Percentiles rank a stretch among this genome's conserved stretches.
Evolutionary conservation across 495 filamentous ascomycete genomes (phyloP).

Genomic region (Aspergillus wentii): DNA sequence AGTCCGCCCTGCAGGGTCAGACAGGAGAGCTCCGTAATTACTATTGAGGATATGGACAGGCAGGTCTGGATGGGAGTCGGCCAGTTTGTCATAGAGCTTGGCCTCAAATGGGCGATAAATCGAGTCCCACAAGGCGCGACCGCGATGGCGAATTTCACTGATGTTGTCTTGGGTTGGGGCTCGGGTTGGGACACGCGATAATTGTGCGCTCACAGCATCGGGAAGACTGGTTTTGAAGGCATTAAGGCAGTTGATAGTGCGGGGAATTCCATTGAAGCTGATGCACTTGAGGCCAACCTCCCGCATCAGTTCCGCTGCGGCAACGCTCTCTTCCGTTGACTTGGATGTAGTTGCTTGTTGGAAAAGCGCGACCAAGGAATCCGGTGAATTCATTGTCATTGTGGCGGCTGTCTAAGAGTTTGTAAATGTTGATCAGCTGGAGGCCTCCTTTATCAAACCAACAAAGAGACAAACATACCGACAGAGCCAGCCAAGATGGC

Average conservation of each 20-base stretch:
- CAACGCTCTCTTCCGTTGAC: constrained; percentile 34
- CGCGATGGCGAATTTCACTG: constrained; percentile 45
- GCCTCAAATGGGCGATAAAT: constrained; percentile 68
- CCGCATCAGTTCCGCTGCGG: constrained; percentile 68
- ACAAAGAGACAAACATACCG: constrained; percentile 36
- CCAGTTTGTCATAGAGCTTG: constrained; percentile 63
- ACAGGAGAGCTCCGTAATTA: constrained; percentile 66
- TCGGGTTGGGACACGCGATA: constrained; percentile 48
- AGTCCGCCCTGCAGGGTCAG: constrained; percentile 57
- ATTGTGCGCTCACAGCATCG: constrained; percentile 28
- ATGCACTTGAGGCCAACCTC: constrained; percentile 80
- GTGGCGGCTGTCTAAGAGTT: constrained; percentile 63
- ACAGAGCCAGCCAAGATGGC: constrained; percentile 61
- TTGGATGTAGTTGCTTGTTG: constrained; percentile 39
- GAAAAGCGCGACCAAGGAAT: constrained; percentile 54
- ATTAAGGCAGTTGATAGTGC: constrained; percentile 71
- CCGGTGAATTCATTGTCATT: constrained; percentile 72
- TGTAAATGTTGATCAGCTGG: too few relatives aligned
- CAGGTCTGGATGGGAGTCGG: constrained; percentile 66
- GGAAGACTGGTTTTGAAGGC: constrained; percentile 59
- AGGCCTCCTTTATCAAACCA: constrained; percentile 3
- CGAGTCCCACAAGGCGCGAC: constrained; percentile 60
- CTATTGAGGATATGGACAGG: constrained; percentile 69
- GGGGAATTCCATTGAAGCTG: constrained; percentile 77
- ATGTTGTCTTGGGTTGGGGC: constrained; percentile 44